Evolutionary conservation across 73 alveolate genomes (phyloP), one percentile per base, ranked within the genome.

Genomic region (Blepharisma japonicum): DNA sequence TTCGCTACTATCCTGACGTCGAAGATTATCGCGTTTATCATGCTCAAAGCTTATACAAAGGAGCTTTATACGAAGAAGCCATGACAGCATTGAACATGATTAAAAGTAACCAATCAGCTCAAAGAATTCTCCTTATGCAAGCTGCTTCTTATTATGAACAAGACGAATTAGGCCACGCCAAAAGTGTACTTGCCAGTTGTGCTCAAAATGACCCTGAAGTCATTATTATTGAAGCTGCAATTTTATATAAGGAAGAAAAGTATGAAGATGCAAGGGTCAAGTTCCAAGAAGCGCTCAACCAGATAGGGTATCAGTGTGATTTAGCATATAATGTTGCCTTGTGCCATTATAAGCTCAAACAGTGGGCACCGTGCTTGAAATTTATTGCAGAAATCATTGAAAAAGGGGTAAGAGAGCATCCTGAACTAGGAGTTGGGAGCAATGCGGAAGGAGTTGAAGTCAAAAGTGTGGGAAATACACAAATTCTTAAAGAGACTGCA

Each of bases 331-430:
- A 97, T 85, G 88, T 97, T 55, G 99, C 99, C n/a, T 94, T 97
- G 11, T 96, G 99, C 83, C 92, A 96, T 90, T 97, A 95, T 82
- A 95, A 96, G 84, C 79, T 87, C 90, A 96, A 96, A 74, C 90
- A 92, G 81, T 84, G 92, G 9, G 98, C 98, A 47, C 97, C 97
- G 7, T 90, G 97, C 47, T 89, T 96, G 68, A 92, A 96, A 87
- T 95, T 87, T 78, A 94, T 96, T 50, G 99, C 99, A n/a, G 99
- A 96, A 83, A 96, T 96, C 76, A 96, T 96, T 56, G 99, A 96
- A 86, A 94, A 92, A 55, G 99, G 98, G 55, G 99, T 94, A n/a
- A 92, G 99, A 79, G 99, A 94, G 67, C 98, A 94, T 83, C 99
- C 99, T 21, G 99, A 96, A 80, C 81, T 96, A 42, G 97, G 98